These are phyloP conservation scores for Fusarium sp. DNA, from an alignment of 2,329 filamentous ascomycete species.

Conservation along the genomic window DNA sequence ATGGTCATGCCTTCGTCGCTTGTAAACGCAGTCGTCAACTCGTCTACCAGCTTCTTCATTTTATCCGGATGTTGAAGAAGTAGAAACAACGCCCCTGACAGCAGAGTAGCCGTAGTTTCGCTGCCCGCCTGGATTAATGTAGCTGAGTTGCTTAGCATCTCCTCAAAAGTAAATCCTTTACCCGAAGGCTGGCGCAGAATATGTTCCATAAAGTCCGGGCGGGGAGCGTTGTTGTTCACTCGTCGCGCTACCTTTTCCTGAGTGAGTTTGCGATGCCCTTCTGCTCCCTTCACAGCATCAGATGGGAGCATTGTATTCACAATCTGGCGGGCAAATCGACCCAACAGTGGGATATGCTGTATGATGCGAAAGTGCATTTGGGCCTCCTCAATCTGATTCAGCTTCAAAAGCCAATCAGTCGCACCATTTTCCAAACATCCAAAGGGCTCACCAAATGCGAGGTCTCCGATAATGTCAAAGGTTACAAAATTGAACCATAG, in stretches of 20 bases:
- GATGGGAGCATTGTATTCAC: constrained; percentile 22
- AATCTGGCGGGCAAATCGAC: constrained; percentile 23
- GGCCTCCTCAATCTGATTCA: constrained; percentile 25
- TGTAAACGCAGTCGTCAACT: not conserved
- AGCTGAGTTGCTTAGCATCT: constrained; percentile 23
- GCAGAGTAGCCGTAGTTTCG: constrained; percentile 23
- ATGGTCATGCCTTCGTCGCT: constrained; percentile 12
- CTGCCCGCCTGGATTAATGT: constrained; percentile 20
- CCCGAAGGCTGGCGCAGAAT: constrained; percentile 12
- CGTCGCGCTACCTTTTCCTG: constrained; percentile 18
- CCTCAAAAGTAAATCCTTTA: constrained; percentile 15
- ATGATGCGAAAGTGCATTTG: constrained; percentile 28
- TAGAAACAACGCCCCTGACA: constrained; percentile 18
- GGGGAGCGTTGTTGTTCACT: constrained; percentile 20
- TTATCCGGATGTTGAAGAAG: constrained; percentile 1
- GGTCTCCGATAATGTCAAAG: constrained; percentile 17
- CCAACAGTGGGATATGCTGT: constrained; percentile 19
- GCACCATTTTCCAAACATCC: constrained; percentile 14
- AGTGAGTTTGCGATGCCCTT: constrained; percentile 23
- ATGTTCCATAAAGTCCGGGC: constrained; percentile 19
- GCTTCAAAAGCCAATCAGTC: constrained; percentile 22
- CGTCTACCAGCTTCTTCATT: constrained; percentile 11
- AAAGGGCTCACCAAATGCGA: constrained; percentile 22
- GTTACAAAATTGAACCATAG: constrained; percentile 25
- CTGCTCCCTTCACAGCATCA: constrained; percentile 15